A percentile compares a stretch with the other conserved stretches of the same genome.
These are phyloP conservation scores for Aspergillus caelatus DNA, from an alignment of 2,329 filamentous ascomycete species.

Conservation along the genomic window DNA sequence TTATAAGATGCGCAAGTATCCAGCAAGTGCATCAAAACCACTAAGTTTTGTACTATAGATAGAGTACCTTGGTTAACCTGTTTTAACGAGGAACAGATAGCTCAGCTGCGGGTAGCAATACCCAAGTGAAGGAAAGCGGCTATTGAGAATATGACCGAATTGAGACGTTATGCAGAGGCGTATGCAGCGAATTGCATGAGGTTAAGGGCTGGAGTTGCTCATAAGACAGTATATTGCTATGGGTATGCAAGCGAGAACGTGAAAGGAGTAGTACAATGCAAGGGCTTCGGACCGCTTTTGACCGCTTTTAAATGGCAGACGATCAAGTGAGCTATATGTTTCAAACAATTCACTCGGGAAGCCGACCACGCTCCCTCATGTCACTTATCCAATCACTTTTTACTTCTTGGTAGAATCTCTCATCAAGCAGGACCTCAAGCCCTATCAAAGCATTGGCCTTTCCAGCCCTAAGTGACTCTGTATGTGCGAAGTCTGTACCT, in stretches of 20 bases:
- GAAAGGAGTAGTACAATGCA: background rate
- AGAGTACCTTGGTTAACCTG: too few relatives aligned
- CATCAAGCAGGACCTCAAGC: slow-evolving; percentile 3
- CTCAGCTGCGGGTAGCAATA: too few relatives aligned
- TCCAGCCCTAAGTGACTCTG: background rate
- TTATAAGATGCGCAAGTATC: too few relatives aligned
- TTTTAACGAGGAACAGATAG: too few relatives aligned
- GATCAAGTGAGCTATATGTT: background rate
- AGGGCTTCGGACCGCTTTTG: background rate
- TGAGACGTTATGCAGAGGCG: too few relatives aligned
- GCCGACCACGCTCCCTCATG: background rate
- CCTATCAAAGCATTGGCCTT: background rate
- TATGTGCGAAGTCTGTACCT: background rate
- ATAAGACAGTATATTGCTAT: background rate
- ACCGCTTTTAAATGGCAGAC: background rate
- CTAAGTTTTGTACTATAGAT: too few relatives aligned
- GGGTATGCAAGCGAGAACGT: background rate
- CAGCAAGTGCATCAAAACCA: too few relatives aligned
- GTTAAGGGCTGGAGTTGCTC: background rate
- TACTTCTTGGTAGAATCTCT: background rate
- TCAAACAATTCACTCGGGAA: background rate
- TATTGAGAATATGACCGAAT: too few relatives aligned
- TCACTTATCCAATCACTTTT: background rate
- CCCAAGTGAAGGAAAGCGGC: background rate
- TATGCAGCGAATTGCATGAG: too few relatives aligned